Evolutionary conservation across 441 rosid species (phyloP).

Genomic region (Flueggea neowawraea): DNA sequence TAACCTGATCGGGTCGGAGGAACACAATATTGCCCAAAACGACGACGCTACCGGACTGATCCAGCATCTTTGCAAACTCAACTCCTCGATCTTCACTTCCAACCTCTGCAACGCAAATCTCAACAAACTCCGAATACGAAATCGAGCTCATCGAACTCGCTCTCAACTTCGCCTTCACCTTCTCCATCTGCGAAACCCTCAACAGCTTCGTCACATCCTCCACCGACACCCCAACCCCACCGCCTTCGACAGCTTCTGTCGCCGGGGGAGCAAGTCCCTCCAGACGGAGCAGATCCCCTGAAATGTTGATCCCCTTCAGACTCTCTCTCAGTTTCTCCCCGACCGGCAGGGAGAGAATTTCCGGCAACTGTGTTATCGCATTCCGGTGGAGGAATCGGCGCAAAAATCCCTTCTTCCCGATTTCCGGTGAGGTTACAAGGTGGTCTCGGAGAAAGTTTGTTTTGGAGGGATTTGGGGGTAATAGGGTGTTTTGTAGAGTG

Average conservation of each 20-base stretch:
- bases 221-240: constrained; percentile 25
- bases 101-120: constrained; percentile 54
- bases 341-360: constrained; percentile 41
- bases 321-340: constrained; percentile 51
- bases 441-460: constrained; percentile 33
- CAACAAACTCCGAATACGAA: constrained; percentile 48
- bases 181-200: constrained; percentile 60
- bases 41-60: constrained; percentile 70
- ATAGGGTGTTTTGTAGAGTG: constrained; percentile 1
- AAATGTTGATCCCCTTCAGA: constrained; percentile 28
- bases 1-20: constrained; percentile 78
- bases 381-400: constrained; percentile 46
- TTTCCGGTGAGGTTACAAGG: constrained; percentile 29
- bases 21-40: constrained; percentile 68
- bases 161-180: constrained; percentile 55
- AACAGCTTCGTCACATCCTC: constrained; percentile 67
- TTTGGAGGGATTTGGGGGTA: constrained; percentile 18
- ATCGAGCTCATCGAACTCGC: constrained; percentile 50
- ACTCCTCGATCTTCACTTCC: constrained; percentile 55
- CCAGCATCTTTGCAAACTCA: constrained; percentile 54
- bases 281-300: constrained; percentile 31
- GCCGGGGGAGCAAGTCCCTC: constrained; percentile 26
- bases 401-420: constrained; percentile 27
- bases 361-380: constrained; percentile 31
- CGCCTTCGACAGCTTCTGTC: neutral